Conservation (phyloP, 2,329 filamentous ascomycete species). For the Fusarium chlamydosporum region DNA sequence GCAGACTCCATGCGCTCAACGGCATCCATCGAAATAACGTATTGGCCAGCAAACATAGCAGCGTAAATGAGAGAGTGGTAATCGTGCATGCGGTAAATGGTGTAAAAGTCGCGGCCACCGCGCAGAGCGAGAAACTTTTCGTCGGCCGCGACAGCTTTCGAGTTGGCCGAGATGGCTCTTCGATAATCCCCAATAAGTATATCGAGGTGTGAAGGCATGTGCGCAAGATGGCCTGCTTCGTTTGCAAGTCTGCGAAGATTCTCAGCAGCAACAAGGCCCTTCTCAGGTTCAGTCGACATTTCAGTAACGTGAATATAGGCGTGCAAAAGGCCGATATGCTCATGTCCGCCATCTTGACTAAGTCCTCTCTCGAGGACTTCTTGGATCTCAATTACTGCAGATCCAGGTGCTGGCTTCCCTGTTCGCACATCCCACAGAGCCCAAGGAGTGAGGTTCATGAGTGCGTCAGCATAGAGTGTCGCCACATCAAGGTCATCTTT, state of each 20-base stretch:
- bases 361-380: conserved; percentile 63
- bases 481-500: conserved; percentile 55
- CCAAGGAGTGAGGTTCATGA: conserved; percentile 62
- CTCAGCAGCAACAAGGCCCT: conserved; percentile 71
- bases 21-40: conserved; percentile 70
- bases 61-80: conserved; percentile 81
- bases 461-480: conserved; percentile 54
- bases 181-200: conserved; percentile 79
- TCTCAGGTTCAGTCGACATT: conserved; percentile 75
- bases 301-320: conserved; percentile 85
- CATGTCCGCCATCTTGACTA: conserved; percentile 54
- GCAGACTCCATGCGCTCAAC: conserved; percentile 69
- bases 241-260: conserved; percentile 73
- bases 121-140: conserved; percentile 71
- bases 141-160: conserved; percentile 74
- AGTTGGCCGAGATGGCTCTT: conserved; percentile 71
- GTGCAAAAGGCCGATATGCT: conserved; percentile 79
- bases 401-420: conserved; percentile 52
- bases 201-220: conserved; percentile 83
- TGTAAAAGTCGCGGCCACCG: conserved; percentile 77
- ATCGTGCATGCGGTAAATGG: conserved; percentile 78
- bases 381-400: conserved; percentile 55
- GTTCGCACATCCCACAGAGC: conserved; percentile 58
- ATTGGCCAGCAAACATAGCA: conserved; percentile 81
- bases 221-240: conserved; percentile 76